phyloP scores from a whole-genome alignment of 257 asterid genomes.

The Fraxinus americana region DNA sequence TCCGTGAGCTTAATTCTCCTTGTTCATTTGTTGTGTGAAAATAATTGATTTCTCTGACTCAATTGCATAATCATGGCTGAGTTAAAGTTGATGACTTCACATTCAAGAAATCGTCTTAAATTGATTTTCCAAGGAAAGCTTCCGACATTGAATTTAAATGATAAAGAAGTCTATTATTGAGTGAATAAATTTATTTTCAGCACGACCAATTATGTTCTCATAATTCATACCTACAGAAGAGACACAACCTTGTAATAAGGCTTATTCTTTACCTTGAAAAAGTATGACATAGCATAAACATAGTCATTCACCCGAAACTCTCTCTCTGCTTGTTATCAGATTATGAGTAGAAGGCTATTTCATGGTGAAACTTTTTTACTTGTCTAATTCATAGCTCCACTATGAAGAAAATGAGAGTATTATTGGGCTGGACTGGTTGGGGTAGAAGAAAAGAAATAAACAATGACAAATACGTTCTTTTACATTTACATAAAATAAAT shows the following conservation, averaged over 20 bases:
- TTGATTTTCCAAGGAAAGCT: neutral
- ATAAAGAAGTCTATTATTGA: neutral
- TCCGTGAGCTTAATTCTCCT: neutral
- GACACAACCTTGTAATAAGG: neutral
- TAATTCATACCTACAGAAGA: neutral
- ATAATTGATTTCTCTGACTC: neutral
- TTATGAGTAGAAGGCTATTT: neutral
- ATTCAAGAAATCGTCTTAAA: neutral
- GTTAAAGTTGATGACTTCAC: neutral
- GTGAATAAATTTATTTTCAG: neutral
- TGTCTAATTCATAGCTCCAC: neutral
- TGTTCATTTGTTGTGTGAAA: neutral
- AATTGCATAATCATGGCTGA: neutral
- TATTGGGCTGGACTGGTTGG: neutral
- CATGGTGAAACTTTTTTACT: neutral
- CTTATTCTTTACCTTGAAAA: neutral
- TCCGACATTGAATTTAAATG: neutral
- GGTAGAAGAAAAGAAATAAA: conserved; percentile 1
- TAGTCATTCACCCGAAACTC: neutral
- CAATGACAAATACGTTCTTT: conserved; percentile 3
- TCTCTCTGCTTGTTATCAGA: neutral
- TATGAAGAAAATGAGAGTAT: conserved; percentile 2
- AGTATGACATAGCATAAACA: conserved; percentile 5
- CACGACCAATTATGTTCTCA: neutral
- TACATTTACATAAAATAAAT: neutral